Base-by-base conservation (phyloP, 1,284 basidiomycete genomes). In the Austropuccinia psidii region DNA sequence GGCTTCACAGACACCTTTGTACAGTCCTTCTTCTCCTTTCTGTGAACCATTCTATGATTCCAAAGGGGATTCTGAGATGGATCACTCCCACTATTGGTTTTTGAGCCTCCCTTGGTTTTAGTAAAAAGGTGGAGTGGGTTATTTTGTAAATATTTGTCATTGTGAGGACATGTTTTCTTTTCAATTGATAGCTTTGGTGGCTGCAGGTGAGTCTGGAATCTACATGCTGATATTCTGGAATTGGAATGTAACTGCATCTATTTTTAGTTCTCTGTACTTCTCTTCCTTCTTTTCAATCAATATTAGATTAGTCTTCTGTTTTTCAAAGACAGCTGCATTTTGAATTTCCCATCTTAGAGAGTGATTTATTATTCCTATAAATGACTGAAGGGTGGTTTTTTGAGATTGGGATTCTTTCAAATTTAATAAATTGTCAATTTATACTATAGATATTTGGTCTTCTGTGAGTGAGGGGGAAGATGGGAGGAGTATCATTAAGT, bases 31-130 rank as follows among this genome's bases (percentile, higher is more conserved):
- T n/a, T n/a, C n/a, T n/a, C n/a, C n/a, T n/a, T n/a, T n/a, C n/a
- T n/a, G 50, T 68, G 33, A 57, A 54, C 66, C 66, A 68, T 6
- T 55, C 35, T 39, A 68, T 17, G 27, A 49, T 68, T 1, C 66
- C 66, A 57, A 54, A 68, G 2, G 55, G 35, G 15, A 57, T n/a
- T 37, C 49, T 24, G 0, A 39, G 49, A 9, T 43, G 27, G 24
- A 68, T 4, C 29, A 57, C 66, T 24, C 50, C 52, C 4, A 13
- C 43, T 4, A 68, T 41, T 15, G 55, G 39, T 17, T 15, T 19
- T 6, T 52, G 17, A 5, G 52, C 33, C 24, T 8, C 8, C 35
- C 33, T n/a, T 1, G 27, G 37, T 15, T 62, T 62, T 29, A 62
- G 27, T 15, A 37, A 37, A 62, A 39, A 62, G 41, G 60, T 62